Base-by-base conservation (phyloP, 352 stramenopile species). In the Globisporangium yorkense region DNA sequence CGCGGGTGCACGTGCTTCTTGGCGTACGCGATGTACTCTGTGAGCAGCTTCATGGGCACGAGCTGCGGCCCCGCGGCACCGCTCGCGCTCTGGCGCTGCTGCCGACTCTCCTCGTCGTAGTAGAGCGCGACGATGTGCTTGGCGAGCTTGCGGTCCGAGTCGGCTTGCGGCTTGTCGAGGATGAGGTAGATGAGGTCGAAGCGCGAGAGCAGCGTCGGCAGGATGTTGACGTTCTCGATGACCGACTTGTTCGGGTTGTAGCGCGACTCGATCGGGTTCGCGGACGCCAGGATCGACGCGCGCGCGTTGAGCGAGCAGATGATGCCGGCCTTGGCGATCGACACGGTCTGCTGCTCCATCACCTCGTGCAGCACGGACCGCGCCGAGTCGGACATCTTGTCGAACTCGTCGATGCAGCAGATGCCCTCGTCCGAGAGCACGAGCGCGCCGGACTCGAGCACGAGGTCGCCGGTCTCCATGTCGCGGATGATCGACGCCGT, bases 181-280 rank as follows among this genome's bases (percentile, higher is more conserved):
- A 99, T 98, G 20, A 99, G 80, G 71, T 99, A 99, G 66, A 99
- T 99, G 54, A 99, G 86, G 74, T 99, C 97, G 66, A 99, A 99
- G 43, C 97, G 91, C 62, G 89, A 98, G 5, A 99, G 77, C 31
- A 99, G 78, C 21, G 97, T 99, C 3, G 97, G 97, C 20, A 98
- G 79, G 47, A 99, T 92, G 68, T 99, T 95, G 54, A 99, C 97
- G 71, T 99, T 99, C 59, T 99, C 95, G 40, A 99, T 96, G 39
- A 99, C 97, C 33, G 85, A 98, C 57, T 98, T 88, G 59, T 90
- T 93, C 2, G 97, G 97, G 71, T 99, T 99, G 87, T 99, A 99
- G 27, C 97, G 75, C 47, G 91, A 98, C 71, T 99, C 95, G 47
- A 99, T 95, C 21, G 97, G 97, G 75, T 99, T 99, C 5, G 97